Conservation (phyloP, 2,329 filamentous ascomycete species). For the Colletotrichum incanum region DNA sequence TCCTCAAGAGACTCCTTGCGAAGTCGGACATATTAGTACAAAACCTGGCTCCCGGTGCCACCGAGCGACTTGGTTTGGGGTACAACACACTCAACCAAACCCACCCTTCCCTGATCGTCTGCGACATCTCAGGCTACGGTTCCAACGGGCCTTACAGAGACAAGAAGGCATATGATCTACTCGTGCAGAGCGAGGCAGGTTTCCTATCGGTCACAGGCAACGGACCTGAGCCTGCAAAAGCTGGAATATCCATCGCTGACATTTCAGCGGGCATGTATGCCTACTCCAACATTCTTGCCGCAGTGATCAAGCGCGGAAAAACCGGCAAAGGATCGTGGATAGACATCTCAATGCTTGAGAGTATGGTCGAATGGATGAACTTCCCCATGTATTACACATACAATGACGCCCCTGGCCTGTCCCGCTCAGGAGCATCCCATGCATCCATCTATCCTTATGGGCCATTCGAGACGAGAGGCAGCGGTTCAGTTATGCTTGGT, state of each 20-base stretch:
- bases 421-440: constrained; percentile 66
- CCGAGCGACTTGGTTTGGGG: constrained; percentile 63
- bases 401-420: constrained; percentile 59
- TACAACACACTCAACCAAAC: constrained; percentile 58
- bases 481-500: constrained; percentile 68
- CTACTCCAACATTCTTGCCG: constrained; percentile 66
- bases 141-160: constrained; percentile 65
- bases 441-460: constrained; percentile 72
- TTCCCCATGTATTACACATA: constrained; percentile 71
- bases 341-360: constrained; percentile 72
- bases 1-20: constrained; percentile 60
- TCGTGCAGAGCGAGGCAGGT: constrained; percentile 69
- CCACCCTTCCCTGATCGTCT: constrained; percentile 65
- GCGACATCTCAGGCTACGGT: constrained; percentile 69
- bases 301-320: constrained; percentile 63
- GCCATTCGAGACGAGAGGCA: constrained; percentile 65
- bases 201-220: constrained; percentile 67
- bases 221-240: constrained; percentile 61
- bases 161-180: constrained; percentile 70
- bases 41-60: constrained; percentile 67
- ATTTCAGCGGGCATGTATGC: constrained; percentile 69
- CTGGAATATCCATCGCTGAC: constrained; percentile 69
- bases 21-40: constrained; percentile 68
- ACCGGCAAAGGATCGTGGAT: constrained; percentile 65
- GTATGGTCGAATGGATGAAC: constrained; percentile 72